Percentiles rank a stretch among this genome's conserved stretches.
Evolutionary conservation across 306 rosid species (phyloP).

Genomic region (Trifolium pratense): DNA sequence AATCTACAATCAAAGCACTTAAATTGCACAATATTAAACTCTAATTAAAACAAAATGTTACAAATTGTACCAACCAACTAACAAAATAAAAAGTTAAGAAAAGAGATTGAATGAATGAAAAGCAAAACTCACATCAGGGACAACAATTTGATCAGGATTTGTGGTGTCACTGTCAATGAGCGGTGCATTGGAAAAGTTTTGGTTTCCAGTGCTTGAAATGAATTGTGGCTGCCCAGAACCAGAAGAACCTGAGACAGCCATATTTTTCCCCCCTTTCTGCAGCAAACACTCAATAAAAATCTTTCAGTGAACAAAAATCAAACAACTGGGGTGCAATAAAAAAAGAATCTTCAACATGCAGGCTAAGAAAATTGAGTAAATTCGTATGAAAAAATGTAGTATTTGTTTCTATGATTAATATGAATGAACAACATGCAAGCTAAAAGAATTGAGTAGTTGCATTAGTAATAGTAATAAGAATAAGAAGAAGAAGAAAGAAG

Average conservation of each 20-base stretch:
- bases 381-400: constrained; percentile 13
- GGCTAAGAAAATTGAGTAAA: background rate
- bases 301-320: constrained; percentile 19
- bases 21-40: background rate
- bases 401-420: background rate
- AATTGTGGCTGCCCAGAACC: constrained; percentile 75
- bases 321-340: constrained; percentile 25
- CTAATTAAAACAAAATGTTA: background rate
- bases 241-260: constrained; percentile 61
- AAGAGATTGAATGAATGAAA: too few relatives aligned
- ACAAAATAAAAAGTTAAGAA: too few relatives aligned
- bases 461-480: background rate
- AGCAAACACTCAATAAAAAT: constrained; percentile 19
- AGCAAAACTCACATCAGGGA: constrained; percentile 99
- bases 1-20: constrained; percentile 21
- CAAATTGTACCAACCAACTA: background rate
- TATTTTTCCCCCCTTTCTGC: constrained; percentile 41
- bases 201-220: constrained; percentile 75
- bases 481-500: background rate
- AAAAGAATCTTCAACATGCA: background rate
- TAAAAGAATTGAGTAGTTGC: background rate
- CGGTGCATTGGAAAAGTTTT: constrained; percentile 68
- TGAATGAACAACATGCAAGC: background rate
- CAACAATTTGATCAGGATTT: constrained; percentile 68
- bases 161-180: constrained; percentile 76